These are phyloP conservation scores for Paraphoma sp. DNA, from an alignment of 2,329 filamentous ascomycete genomes.

Conservation along the genomic window DNA sequence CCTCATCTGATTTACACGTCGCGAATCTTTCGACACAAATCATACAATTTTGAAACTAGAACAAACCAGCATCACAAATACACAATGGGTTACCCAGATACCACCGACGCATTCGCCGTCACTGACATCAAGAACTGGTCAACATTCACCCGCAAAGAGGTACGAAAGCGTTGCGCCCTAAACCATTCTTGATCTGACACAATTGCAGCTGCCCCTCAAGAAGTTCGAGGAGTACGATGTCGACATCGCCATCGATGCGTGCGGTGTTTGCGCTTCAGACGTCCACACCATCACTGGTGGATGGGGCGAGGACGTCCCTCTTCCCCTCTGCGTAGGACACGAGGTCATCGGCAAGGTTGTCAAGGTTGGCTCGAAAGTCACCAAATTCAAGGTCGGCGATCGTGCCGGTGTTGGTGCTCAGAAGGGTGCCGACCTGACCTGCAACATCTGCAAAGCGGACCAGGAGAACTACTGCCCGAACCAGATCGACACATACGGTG, in stretches of 20 bases:
- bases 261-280: slow-evolving; percentile 57
- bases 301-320: slow-evolving; percentile 68
- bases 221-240: slow-evolving; percentile 87
- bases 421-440: slow-evolving; percentile 57
- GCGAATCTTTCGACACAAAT: slow-evolving; percentile 5
- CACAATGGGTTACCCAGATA: slow-evolving; percentile 59
- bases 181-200: slow-evolving; percentile 14
- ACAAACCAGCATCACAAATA: slow-evolving; percentile 1
- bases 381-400: slow-evolving; percentile 54
- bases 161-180: slow-evolving; percentile 34
- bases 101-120: slow-evolving; percentile 57
- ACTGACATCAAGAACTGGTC: slow-evolving; percentile 67
- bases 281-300: slow-evolving; percentile 61
- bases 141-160: slow-evolving; percentile 63
- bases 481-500: slow-evolving; percentile 58
- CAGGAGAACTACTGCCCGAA: slow-evolving; percentile 63
- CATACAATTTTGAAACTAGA: slow-evolving; percentile 8
- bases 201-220: slow-evolving; percentile 74
- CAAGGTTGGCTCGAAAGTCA: slow-evolving; percentile 59
- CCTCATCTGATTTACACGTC: slow-evolving; percentile 14
- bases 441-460: slow-evolving; percentile 59
- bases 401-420: slow-evolving; percentile 60
- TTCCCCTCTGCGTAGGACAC: slow-evolving; percentile 72
- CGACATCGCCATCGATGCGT: slow-evolving; percentile 80
- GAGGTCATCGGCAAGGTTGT: slow-evolving; percentile 60